phyloP scores from a whole-genome alignment of 164 flowering plant genomes.

The Taxillus chinensis region DNA sequence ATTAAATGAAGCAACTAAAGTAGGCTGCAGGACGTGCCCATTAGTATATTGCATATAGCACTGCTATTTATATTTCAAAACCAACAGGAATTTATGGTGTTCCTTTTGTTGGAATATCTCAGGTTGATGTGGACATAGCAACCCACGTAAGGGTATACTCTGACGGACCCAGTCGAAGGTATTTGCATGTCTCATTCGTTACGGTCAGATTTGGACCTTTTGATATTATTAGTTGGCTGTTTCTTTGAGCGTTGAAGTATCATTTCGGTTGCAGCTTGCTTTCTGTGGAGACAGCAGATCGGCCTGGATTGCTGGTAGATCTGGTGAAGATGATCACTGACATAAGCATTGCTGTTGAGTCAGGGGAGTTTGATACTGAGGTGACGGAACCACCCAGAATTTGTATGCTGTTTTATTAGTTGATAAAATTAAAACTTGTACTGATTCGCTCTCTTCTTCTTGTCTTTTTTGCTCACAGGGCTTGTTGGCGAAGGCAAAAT shows the following conservation, averaged over 20 bases:
- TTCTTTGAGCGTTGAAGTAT: no score
- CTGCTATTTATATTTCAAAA: not conserved
- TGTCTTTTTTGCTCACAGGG: constrained; percentile 39
- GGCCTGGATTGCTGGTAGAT: constrained; percentile 92
- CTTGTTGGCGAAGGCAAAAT: constrained; percentile 87
- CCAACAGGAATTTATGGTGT: not conserved
- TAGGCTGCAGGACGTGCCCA: no score
- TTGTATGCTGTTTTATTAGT: not conserved
- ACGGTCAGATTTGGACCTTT: no score
- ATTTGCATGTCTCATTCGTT: constrained; percentile 7
- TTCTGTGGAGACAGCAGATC: constrained; percentile 76
- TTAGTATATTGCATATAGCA: not conserved
- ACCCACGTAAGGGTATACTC: constrained; percentile 58
- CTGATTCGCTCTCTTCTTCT: not conserved
- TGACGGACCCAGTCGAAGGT: constrained; percentile 93
- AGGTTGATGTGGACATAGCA: constrained; percentile 98
- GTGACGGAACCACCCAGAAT: constrained; percentile 19
- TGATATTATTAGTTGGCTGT: no score
- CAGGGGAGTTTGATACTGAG: constrained; percentile 99
- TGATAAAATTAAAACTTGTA: not conserved
- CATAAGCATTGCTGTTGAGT: constrained; percentile 61
- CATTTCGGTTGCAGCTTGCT: constrained; percentile 51
- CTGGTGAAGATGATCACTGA: constrained; percentile 84
- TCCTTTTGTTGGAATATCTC: constrained; percentile 12
- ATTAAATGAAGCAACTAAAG: no score